Evolutionary conservation across 352 stramenopile species (phyloP).

Genomic region (Globisporangium sylvaticum): DNA sequence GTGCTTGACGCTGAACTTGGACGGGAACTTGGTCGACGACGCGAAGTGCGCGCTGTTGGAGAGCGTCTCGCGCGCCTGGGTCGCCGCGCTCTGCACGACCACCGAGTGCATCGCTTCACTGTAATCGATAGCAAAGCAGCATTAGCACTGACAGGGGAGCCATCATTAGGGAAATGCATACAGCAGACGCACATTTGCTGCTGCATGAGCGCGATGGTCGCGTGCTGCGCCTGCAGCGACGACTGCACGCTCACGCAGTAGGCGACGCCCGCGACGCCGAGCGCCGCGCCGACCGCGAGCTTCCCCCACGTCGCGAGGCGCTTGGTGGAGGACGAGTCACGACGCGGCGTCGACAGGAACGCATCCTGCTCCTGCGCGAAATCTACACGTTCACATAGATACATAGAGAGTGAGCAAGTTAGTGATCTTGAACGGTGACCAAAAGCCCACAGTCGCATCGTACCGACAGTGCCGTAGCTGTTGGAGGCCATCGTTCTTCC

Average conservation of each 20-base stretch:
- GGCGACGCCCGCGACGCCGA: conserved; percentile 29
- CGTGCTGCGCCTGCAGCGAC: conserved; percentile 32
- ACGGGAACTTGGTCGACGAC: conserved; percentile 24
- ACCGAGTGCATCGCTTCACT: conserved; percentile 49
- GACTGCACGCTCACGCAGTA: conserved; percentile 38
- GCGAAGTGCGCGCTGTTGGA: conserved; percentile 21
- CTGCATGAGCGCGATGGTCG: conserved; percentile 37
- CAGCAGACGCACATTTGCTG: conserved; percentile 37
- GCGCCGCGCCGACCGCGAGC: conserved; percentile 26
- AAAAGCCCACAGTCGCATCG: not conserved
- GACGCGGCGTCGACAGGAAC: conserved; percentile 12
- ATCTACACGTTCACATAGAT: conserved; percentile 1
- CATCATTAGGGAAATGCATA: not conserved
- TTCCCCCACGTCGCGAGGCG: conserved; percentile 24
- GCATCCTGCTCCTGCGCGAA: conserved; percentile 23
- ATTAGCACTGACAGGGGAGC: not conserved
- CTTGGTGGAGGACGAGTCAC: not conserved
- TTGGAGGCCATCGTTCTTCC: conserved; percentile 5
- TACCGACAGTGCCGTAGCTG: conserved; percentile 13
- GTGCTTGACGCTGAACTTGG: conserved; percentile 53
- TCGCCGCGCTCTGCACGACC: conserved; percentile 21
- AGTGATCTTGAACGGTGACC: too few species aligned
- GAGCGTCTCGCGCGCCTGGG: conserved; percentile 10
- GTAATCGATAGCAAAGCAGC: not conserved
- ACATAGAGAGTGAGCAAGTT: not conserved